Evolutionary conservation across 352 stramenopile genomes (phyloP).

Genomic region (Blastocystis sp.): DNA sequence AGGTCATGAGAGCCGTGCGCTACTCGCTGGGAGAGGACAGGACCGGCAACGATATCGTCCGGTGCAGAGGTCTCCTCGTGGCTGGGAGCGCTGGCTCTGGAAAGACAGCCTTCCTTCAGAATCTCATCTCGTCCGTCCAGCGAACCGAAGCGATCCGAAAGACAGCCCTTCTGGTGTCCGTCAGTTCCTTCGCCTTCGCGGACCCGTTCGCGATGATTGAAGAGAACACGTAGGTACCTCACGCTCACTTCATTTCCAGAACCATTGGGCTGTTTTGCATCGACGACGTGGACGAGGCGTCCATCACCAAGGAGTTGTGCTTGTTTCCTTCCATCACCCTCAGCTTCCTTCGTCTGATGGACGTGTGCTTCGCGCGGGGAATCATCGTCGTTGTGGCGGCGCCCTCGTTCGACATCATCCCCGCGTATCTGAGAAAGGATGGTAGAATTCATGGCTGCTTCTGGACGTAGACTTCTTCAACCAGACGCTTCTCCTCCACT

Average conservation of each 20-base stretch:
- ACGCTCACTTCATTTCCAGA: neutral
- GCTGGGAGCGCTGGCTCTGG: constrained; percentile 7
- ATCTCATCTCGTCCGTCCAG: neutral
- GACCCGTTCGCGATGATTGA: neutral
- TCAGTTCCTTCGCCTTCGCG: neutral
- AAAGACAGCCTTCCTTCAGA: constrained; percentile 5
- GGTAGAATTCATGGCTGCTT: neutral
- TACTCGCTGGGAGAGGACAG: neutral
- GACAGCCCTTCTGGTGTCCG: neutral
- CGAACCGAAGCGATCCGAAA: neutral
- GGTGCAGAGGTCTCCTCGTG: neutral
- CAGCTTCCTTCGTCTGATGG: neutral
- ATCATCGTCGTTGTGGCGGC: neutral
- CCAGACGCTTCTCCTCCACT: neutral
- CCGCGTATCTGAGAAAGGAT: neutral
- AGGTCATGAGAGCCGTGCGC: neutral
- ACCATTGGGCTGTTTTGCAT: neutral
- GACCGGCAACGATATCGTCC: neutral
- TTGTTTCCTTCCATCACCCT: neutral
- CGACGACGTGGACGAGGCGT: constrained; percentile 12
- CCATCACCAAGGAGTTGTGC: neutral
- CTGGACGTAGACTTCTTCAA: constrained; percentile 13
- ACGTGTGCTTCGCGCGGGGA: neutral
- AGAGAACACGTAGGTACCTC: neutral
- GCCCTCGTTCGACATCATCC: neutral